Conservation (phyloP, 2,329 filamentous ascomycete genomes). For the Cyphellophora attinorum region DNA sequence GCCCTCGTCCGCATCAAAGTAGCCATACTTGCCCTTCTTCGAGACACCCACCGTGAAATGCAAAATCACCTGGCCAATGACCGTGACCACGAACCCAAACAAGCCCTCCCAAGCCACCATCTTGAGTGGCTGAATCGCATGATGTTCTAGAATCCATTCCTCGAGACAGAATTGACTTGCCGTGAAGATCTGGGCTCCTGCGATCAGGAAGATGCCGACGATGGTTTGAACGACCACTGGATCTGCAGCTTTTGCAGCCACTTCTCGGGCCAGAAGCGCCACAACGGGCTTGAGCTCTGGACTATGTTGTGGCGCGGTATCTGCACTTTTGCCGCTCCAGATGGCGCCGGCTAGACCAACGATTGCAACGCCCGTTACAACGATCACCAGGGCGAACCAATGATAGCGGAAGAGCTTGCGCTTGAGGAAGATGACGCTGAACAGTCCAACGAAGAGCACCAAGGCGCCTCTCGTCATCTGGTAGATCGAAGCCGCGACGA, state of each 20-base stretch:
- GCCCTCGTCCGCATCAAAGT: slow-evolving; percentile 84
- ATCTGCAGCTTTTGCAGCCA: slow-evolving; percentile 32
- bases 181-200: slow-evolving; percentile 90
- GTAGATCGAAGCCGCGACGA: slow-evolving; percentile 93
- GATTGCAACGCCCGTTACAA: slow-evolving; percentile 77
- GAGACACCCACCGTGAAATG: slow-evolving; percentile 70
- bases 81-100: slow-evolving; percentile 76
- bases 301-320: slow-evolving; percentile 22
- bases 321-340: slow-evolving; percentile 45
- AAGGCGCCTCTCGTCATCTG: slow-evolving; percentile 96
- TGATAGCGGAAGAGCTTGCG: slow-evolving; percentile 77
- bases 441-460: slow-evolving; percentile 89
- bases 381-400: slow-evolving; percentile 79
- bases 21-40: slow-evolving; percentile 63
- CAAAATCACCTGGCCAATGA: slow-evolving; percentile 68
- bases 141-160: slow-evolving; percentile 79
- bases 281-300: slow-evolving; percentile 19
- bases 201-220: slow-evolving; percentile 80
- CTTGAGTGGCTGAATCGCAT: slow-evolving; percentile 71
- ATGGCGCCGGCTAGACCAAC: slow-evolving; percentile 85
- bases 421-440: slow-evolving; percentile 83
- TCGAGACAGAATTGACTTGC: slow-evolving; percentile 93
- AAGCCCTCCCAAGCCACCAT: slow-evolving; percentile 95
- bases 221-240: slow-evolving; percentile 59
- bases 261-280: slow-evolving; percentile 26